A percentile compares a stretch with the other conserved stretches of the same genome.
Conservation (phyloP, 768 basidiomycete genomes). For the Tulasnella sp. region DNA sequence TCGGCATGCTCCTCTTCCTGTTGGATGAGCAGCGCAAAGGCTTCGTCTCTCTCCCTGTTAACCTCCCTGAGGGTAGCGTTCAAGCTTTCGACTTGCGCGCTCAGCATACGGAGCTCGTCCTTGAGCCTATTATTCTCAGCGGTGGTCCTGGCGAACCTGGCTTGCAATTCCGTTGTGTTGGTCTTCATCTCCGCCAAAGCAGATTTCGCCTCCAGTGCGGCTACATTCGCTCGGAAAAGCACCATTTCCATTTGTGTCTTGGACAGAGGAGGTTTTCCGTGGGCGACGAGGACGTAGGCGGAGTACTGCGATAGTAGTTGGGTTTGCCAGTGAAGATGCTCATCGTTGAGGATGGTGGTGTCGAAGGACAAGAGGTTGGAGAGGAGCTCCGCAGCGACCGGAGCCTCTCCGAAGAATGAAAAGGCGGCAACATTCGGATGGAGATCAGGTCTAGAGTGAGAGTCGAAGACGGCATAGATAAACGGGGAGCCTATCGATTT, state of each 20-base stretch:
- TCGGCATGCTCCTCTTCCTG: background rate
- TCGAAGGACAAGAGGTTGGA: constrained; percentile 26
- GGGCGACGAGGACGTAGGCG: constrained; percentile 51
- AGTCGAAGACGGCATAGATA: constrained; percentile 61
- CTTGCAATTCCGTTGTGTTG: constrained; percentile 26
- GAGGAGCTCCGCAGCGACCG: constrained; percentile 25
- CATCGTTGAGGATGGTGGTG: constrained; percentile 4
- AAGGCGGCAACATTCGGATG: constrained; percentile 60
- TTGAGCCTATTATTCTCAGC: constrained; percentile 35
- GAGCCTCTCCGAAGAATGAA: constrained; percentile 39
- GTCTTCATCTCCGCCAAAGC: constrained; percentile 41
- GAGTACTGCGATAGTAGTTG: constrained; percentile 59
- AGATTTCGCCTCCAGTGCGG: constrained; percentile 44
- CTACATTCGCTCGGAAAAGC: constrained; percentile 50
- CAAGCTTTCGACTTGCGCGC: background rate
- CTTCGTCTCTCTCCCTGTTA: background rate
- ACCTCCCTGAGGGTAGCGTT: background rate
- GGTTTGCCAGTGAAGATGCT: constrained; percentile 55
- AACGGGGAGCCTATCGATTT: constrained; percentile 22
- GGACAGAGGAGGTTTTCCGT: constrained; percentile 20
- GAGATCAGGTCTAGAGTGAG: constrained; percentile 53
- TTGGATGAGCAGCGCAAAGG: background rate
- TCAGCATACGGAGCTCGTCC: constrained; percentile 32
- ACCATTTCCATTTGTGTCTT: background rate
- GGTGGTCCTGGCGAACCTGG: constrained; percentile 30